Evolutionary conservation across 345 rosid genomes (phyloP).

Genomic region (Turritis glabra): DNA sequence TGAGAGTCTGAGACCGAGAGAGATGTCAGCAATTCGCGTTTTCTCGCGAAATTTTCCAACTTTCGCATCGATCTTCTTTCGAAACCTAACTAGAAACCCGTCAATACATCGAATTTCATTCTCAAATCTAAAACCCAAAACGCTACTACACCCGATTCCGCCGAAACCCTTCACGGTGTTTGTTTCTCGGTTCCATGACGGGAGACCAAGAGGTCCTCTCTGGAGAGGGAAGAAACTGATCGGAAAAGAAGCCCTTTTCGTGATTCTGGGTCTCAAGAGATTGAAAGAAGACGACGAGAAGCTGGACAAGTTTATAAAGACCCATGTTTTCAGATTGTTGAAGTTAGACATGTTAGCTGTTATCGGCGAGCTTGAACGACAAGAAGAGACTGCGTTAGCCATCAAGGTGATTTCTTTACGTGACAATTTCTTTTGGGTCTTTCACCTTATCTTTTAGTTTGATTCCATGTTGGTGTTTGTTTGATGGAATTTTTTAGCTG

Average conservation of each 20-base stretch:
- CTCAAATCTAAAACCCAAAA: conserved; percentile 29
- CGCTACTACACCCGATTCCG: neutral
- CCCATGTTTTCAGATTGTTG: conserved; percentile 76
- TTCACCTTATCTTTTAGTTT: neutral
- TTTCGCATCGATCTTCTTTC: conserved; percentile 43
- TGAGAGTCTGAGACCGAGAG: neutral
- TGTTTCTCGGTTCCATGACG: conserved; percentile 67
- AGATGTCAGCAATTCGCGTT: conserved; percentile 48
- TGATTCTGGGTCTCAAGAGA: conserved; percentile 71
- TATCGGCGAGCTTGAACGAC: conserved; percentile 84
- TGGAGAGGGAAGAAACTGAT: conserved; percentile 95
- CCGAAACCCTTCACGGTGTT: conserved; percentile 37
- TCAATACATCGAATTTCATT: conserved; percentile 26
- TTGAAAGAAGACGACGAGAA: conserved; percentile 73
- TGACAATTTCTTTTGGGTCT: neutral
- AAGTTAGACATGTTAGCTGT: conserved; percentile 82
- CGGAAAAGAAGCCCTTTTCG: conserved; percentile 86
- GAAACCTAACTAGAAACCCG: conserved; percentile 27
- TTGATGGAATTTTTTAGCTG: no score
- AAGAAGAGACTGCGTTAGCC: conserved; percentile 71
- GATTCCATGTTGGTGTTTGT: neutral
- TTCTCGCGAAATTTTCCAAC: conserved; percentile 46
- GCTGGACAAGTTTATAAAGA: conserved; percentile 63
- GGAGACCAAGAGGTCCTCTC: conserved; percentile 92
- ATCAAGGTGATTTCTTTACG: conserved; percentile 48